A percentile compares a stretch with the other conserved stretches of the same genome.
phyloP scores from a whole-genome alignment of 495 filamentous ascomycete genomes.

The Glonium stellatum region DNA sequence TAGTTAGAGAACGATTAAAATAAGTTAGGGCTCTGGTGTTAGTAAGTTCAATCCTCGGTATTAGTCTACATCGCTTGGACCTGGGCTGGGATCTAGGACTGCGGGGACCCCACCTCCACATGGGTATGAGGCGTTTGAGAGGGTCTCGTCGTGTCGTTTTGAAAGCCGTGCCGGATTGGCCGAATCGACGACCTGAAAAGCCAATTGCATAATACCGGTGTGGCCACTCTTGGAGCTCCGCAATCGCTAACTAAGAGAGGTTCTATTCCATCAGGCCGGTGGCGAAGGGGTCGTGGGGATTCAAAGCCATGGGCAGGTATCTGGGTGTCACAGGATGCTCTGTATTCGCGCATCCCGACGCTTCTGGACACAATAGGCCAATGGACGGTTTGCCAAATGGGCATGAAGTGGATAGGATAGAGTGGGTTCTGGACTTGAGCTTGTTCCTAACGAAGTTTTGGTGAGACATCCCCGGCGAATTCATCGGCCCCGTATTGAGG shows the following conservation, averaged over 20 bases:
- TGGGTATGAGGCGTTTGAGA: background rate
- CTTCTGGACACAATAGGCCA: too few species aligned
- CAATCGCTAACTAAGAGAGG: background rate
- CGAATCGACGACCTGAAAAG: background rate
- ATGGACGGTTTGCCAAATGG: background rate
- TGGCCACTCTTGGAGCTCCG: too few species aligned
- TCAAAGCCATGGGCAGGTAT: background rate
- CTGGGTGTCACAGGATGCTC: background rate
- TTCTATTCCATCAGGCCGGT: slow-evolving; percentile 1
- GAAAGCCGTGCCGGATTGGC: background rate
- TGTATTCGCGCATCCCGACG: background rate
- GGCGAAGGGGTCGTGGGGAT: slow-evolving; percentile 1
- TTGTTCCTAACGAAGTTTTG: background rate
- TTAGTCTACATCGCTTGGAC: too few species aligned
- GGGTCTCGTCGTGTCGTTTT: background rate
- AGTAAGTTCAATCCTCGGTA: background rate
- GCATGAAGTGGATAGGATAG: background rate
- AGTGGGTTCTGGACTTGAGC: background rate
- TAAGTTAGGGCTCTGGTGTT: background rate
- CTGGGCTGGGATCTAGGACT: slow-evolving; percentile 4
- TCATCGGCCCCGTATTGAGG: background rate
- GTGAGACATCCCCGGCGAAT: too few species aligned
- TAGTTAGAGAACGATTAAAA: slow-evolving; percentile 1
- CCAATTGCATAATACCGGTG: too few species aligned
- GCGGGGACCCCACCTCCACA: slow-evolving; percentile 27